Evolutionary conservation across 305 asterid genomes (phyloP), one percentile per base, ranked within the genome.

Genomic region (Plantago coronopus): DNA sequence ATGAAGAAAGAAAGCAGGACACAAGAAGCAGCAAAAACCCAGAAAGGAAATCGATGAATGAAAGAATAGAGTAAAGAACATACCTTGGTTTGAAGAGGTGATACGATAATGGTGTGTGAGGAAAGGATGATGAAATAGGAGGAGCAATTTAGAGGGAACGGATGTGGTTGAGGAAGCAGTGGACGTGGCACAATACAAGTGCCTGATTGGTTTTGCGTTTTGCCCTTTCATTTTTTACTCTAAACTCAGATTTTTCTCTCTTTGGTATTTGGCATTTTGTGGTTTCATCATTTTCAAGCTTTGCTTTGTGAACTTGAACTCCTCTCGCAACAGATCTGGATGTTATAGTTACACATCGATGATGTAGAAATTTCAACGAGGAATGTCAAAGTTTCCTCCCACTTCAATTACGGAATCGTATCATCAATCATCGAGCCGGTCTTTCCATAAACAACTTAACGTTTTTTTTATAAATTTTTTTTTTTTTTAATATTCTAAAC

Each of bases 151-250:
- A 70, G 70, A 79, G 81, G 76, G 73, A 79, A 59, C 57, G 75
- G 81, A 72, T 84, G 87, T 87, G 88, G 94, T 76, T 48, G 67
- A 17, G 74, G 62, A 64, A 71, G 53, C 14, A 17, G 72, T 8
- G 55, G 66, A 78, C 88, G 94, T 87, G 95, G 87, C 83, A 5
- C 31, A 38, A 53, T 66, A 20, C 63, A 67, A 63, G 54, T 75
- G 72, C 68, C 17, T 59, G 71, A 71, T 72, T 67, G 71, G 71
- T 54, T 44, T 59, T 9, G 54, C 12, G 10, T 3, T 71, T 62
- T 44, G 45, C 71, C 54, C 62, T 25, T 14, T 57, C 11, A 49
- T 54, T 61, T 48, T 37, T 37, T 31, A 8, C 53, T 53, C 66
- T 59, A 7, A 62, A 60, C 49, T 62, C 13, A 34, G 42, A 34